Evolutionary conservation across 1,284 basidiomycete genomes (phyloP).

Genomic region (Pseudozyma tsukubaensis): DNA sequence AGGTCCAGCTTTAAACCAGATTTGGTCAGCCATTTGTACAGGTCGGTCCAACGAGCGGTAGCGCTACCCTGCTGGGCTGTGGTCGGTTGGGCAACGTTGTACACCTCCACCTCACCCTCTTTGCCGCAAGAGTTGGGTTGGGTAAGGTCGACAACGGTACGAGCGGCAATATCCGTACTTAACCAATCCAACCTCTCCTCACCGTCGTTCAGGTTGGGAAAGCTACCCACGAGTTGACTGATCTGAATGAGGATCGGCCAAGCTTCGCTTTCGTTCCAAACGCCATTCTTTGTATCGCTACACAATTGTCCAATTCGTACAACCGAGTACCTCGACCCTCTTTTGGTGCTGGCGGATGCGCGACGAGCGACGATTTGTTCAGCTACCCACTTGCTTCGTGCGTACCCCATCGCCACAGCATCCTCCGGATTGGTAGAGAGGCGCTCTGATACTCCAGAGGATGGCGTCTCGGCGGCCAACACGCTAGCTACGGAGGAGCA

Average conservation of each 20-base stretch:
- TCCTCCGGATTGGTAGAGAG: slow-evolving; percentile 5
- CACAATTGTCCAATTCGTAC: slow-evolving; percentile 72
- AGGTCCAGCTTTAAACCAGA: slow-evolving; percentile 80
- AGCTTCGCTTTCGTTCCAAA: slow-evolving; percentile 76
- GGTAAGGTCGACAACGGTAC: slow-evolving; percentile 73
- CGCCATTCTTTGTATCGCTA: slow-evolving; percentile 73
- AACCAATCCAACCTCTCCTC: slow-evolving; percentile 72
- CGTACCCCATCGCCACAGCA: slow-evolving; percentile 42
- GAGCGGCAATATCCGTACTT: slow-evolving; percentile 74
- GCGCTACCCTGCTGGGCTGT: not conserved
- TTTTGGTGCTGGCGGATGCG: not conserved
- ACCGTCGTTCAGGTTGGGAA: slow-evolving; percentile 70
- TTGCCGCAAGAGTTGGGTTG: slow-evolving; percentile 11
- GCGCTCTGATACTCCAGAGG: slow-evolving; percentile 2
- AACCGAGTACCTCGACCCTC: slow-evolving; percentile 8
- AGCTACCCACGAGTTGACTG: slow-evolving; percentile 70
- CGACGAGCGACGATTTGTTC: slow-evolving; percentile 72
- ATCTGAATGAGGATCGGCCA: slow-evolving; percentile 70
- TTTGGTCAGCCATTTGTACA: slow-evolving; percentile 75
- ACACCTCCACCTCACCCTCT: not conserved
- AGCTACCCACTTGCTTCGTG: slow-evolving; percentile 74
- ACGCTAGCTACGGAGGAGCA: slow-evolving; percentile 68
- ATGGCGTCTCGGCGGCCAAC: not conserved
- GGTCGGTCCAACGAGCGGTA: slow-evolving; percentile 65
- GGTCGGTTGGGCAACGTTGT: slow-evolving; percentile 36